phyloP scores from a whole-genome alignment of 768 basidiomycete genomes.

The Naganishia friedmannii region DNA sequence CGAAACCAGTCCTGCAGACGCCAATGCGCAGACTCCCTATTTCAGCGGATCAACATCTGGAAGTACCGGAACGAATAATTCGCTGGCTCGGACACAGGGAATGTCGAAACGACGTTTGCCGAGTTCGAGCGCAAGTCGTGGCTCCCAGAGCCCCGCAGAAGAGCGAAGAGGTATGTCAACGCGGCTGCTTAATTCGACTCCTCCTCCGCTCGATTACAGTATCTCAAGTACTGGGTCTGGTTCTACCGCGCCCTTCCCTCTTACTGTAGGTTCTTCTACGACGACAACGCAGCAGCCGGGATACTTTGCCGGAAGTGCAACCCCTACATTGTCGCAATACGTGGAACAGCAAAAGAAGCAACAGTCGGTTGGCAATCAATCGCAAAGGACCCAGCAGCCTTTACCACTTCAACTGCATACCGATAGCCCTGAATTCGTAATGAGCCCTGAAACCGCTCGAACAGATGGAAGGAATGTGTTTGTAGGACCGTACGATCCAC shows the following conservation, averaged over 20 bases:
- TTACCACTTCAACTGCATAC: conserved; percentile 1
- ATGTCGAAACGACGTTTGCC: conserved; percentile 24
- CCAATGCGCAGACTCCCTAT: neutral
- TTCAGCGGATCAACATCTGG: conserved; percentile 3
- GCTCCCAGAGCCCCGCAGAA: conserved; percentile 29
- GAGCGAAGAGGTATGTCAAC: conserved; percentile 24
- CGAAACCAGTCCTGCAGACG: conserved; percentile 6
- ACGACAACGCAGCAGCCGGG: neutral
- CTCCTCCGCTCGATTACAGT: conserved; percentile 15
- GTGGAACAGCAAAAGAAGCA: neutral
- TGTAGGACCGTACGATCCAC: neutral
- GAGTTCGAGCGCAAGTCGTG: conserved; percentile 29
- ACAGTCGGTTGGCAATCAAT: neutral
- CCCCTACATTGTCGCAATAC: conserved; percentile 27
- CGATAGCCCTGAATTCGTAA: neutral
- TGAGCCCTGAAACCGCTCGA: conserved; percentile 1
- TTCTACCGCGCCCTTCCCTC: conserved; percentile 11
- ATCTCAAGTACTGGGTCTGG: conserved; percentile 13
- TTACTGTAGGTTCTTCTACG: conserved; percentile 9
- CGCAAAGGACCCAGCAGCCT: neutral
- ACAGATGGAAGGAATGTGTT: neutral
- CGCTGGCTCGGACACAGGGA: neutral
- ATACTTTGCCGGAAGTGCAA: conserved; percentile 19
- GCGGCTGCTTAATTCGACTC: conserved; percentile 2
- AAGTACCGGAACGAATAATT: neutral